Evolutionary conservation across 2,329 filamentous ascomycete species (phyloP), one percentile per base, ranked within the genome.

Genomic region (Aspergillus quadrilineatus): DNA sequence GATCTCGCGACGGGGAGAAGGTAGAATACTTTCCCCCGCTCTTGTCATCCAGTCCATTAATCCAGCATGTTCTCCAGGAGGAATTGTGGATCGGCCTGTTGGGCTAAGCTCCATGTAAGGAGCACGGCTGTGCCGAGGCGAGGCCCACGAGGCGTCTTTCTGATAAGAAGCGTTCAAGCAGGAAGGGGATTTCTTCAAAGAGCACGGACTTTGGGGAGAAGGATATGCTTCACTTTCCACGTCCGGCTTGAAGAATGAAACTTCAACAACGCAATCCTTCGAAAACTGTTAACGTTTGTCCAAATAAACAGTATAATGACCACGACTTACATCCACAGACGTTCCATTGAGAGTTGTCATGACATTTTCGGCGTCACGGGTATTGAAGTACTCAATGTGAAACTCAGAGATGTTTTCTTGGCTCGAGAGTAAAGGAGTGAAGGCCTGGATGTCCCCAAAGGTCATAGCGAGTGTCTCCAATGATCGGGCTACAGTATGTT

Each of bases 401-500:
- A 75, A 75, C 32, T 73, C 68, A 30, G 68, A 66, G 41, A 70
- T 60, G 34, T 69, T 69, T 12, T 62, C 60, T 51, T 73, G 69
- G 9, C 62, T 61, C 29, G 59, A 65, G 14, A 64, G 65, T 9
- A 71, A 47, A 29, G 64, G 56, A 29, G 66, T 63, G 51, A 77
- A 72, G 1, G 68, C 63, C 59, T 72, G 74, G 54, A 78, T 60
- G 39, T 72, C 67, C 15, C 75, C 75, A 60, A 74, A 76, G 14
- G 68, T 71, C 49, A 65, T 65, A 15, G 71, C 65, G 43, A 74
- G 65, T 17, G 69, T 64, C 54, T 75, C 70, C 46, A 77, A 64
- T 55, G 86, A 80, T 47, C 77, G 71, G 58, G 85, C 87, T 15
- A 75, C 63, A 14, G 60, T 60, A 39, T 64, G 60, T 47, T 63